phyloP scores from a whole-genome alignment of 202 grass and related monocot genomes.

The Tripidium arundinaceum region DNA sequence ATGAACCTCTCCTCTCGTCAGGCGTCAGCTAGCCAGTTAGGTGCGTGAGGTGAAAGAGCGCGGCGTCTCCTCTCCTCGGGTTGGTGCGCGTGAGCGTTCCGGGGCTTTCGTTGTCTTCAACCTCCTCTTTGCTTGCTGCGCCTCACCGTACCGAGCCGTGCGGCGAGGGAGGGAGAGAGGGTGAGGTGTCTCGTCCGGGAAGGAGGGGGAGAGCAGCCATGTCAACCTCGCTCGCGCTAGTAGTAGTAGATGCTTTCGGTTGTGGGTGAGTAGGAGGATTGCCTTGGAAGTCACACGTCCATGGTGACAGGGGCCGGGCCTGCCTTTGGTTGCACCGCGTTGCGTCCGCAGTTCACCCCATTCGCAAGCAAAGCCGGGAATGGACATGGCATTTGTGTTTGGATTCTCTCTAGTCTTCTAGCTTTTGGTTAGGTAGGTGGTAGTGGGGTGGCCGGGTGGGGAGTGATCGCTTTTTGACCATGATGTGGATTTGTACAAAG shows the following conservation, averaged over 20 bases:
- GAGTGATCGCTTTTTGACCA: constrained; percentile 36
- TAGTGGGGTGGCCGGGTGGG: not conserved
- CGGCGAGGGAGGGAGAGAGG: constrained; percentile 8
- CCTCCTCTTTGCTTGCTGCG: not conserved
- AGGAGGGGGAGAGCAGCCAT: constrained; percentile 30
- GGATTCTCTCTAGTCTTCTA: constrained; percentile 17
- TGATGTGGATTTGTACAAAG: constrained; percentile 22
- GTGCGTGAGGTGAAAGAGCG: constrained; percentile 1
- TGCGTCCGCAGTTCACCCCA: constrained; percentile 37
- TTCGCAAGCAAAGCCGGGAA: constrained; percentile 69
- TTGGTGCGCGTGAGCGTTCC: constrained; percentile 37
- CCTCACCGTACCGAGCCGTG: constrained; percentile 9
- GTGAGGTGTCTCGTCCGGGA: constrained; percentile 22
- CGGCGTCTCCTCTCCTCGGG: constrained; percentile 14
- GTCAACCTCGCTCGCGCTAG: constrained; percentile 19
- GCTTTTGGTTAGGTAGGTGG: constrained; percentile 41
- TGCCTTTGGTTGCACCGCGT: not conserved
- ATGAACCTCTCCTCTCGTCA: not conserved
- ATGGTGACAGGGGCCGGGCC: constrained; percentile 2
- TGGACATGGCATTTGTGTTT: constrained; percentile 30
- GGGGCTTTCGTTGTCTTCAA: constrained; percentile 31
- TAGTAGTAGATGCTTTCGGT: not conserved
- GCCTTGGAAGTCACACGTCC: constrained; percentile 55
- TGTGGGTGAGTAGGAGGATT: constrained; percentile 29
- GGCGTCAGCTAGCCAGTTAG: not conserved